Conservation (phyloP, 2,329 filamentous ascomycete genomes). For the Chrysoporthe deuterocubensis region DNA sequence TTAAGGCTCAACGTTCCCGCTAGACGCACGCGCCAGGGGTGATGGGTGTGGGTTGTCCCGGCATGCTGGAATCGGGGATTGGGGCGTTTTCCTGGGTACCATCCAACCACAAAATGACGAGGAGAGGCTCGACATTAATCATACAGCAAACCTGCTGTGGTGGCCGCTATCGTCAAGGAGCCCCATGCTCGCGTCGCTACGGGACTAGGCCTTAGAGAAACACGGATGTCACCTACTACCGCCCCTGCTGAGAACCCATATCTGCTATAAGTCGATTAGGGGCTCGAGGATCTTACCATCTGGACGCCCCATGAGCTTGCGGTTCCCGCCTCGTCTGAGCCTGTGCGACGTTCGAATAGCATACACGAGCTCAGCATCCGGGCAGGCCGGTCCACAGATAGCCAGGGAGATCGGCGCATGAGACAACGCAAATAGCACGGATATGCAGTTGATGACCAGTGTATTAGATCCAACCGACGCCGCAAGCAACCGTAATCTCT, state of each 20-base stretch:
- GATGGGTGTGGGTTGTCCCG: background rate
- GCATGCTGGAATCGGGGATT: background rate
- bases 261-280: background rate
- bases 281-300: background rate
- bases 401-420: background rate
- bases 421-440: too few species aligned
- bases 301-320: too few species aligned
- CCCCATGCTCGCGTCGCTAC: too few species aligned
- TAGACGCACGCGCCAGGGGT: background rate
- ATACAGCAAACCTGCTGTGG: too few species aligned
- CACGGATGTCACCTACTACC: too few species aligned
- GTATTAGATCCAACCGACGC: background rate
- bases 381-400: background rate
- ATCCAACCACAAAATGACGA: too few species aligned
- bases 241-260: background rate
- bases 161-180: too few species aligned
- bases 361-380: background rate
- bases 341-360: background rate
- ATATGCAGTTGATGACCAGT: background rate
- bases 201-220: too few species aligned
- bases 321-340: background rate
- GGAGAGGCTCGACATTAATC: too few species aligned
- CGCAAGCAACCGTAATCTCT: background rate
- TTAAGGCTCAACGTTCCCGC: background rate
- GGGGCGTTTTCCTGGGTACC: background rate